Evolutionary conservation across 805 yeast genomes (phyloP).

Genomic region (Starmerella vaccinii): DNA sequence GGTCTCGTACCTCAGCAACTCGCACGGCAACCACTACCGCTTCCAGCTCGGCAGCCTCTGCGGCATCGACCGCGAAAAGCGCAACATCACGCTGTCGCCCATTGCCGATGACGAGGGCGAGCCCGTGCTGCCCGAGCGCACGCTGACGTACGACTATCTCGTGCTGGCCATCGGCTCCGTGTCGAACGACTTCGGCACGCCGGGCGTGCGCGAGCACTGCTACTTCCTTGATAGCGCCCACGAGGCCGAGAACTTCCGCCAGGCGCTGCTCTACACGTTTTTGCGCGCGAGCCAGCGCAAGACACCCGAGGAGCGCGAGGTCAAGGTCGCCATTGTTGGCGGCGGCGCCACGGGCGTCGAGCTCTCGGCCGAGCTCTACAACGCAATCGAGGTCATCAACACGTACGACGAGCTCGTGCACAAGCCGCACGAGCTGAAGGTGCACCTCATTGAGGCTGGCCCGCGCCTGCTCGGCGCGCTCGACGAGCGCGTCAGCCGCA

Average conservation of each 20-base stretch:
- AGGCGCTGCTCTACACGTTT: constrained; percentile 2
- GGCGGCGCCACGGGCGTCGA: constrained; percentile 5
- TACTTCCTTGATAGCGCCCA: constrained; percentile 1
- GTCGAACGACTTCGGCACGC: constrained; percentile 3
- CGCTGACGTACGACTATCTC: constrained; percentile 1
- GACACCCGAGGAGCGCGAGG: background rate
- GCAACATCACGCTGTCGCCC: background rate
- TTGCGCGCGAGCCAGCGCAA: constrained; percentile 1
- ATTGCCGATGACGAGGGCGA: constrained; percentile 1
- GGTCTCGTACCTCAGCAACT: constrained; percentile 1
- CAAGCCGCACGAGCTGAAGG: background rate
- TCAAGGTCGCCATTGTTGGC: constrained; percentile 1
- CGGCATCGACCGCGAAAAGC: background rate
- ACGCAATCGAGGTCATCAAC: constrained; percentile 5
- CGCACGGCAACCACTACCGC: constrained; percentile 1
- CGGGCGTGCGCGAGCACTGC: constrained; percentile 4
- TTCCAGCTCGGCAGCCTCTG: constrained; percentile 2
- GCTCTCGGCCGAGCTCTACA: constrained; percentile 4
- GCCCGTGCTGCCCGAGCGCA: constrained; percentile 4
- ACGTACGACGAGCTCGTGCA: constrained; percentile 1
- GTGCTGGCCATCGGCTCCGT: constrained; percentile 1
- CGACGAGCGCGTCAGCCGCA: constrained; percentile 1
- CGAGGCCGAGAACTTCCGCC: constrained; percentile 1
- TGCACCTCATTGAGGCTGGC: constrained; percentile 4
- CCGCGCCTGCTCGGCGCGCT: background rate